Conservation (phyloP, 1,139 yeast species). For the Yamadazyma oceani region DNA sequence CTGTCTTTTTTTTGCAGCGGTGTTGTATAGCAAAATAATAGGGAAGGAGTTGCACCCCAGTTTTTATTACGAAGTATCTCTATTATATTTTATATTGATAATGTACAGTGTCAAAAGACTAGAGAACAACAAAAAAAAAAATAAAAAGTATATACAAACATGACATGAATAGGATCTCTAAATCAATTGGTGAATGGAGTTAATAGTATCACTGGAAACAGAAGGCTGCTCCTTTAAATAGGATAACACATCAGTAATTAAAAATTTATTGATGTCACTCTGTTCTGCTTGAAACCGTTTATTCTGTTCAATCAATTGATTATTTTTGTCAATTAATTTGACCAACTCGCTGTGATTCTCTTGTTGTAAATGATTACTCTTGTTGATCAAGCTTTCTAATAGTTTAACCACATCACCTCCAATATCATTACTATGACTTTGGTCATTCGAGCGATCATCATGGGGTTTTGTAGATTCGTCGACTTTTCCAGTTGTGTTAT, state of each 20-base stretch:
- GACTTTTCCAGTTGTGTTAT: not conserved
- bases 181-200: constrained; percentile 8
- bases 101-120: too few species aligned
- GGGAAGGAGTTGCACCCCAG: too few species aligned
- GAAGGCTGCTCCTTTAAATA: constrained; percentile 4
- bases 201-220: constrained; percentile 7
- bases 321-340: constrained; percentile 16
- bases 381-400: constrained; percentile 14
- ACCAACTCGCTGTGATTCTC: constrained; percentile 14
- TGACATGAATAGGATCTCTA: not conserved
- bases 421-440: not conserved
- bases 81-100: too few species aligned
- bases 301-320: constrained; percentile 15
- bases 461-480: not conserved
- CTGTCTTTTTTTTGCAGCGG: too few species aligned
- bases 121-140: too few species aligned
- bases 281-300: constrained; percentile 17
- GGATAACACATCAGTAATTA: constrained; percentile 13
- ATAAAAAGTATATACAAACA: too few species aligned
- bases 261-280: constrained; percentile 15
- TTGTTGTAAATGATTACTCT: constrained; percentile 14
- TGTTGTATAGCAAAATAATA: too few species aligned
- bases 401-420: constrained; percentile 9
- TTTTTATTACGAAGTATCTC: too few species aligned
- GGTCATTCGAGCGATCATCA: too few species aligned